These are phyloP conservation scores for Cercospora brassicicola DNA, from an alignment of 2,329 filamentous ascomycete genomes.

Conservation along the genomic window DNA sequence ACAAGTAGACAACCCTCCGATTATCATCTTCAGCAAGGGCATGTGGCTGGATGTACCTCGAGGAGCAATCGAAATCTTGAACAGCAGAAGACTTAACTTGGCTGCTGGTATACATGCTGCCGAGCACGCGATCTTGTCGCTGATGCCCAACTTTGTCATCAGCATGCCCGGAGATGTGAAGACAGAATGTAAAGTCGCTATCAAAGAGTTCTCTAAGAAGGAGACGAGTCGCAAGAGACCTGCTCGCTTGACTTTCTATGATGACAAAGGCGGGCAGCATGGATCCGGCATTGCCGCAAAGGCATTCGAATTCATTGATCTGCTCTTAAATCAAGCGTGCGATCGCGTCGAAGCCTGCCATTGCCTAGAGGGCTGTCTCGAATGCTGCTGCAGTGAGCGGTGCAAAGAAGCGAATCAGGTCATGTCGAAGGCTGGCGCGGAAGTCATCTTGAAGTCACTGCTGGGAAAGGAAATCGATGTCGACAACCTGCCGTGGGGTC, in stretches of 20 bases:
- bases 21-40: conserved; percentile 79
- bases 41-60: conserved; percentile 95
- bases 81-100: conserved; percentile 70
- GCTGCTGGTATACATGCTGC: conserved; percentile 92
- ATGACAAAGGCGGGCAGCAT: conserved; percentile 81
- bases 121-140: conserved; percentile 81
- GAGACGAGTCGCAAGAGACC: conserved; percentile 76
- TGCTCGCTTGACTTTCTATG: conserved; percentile 88
- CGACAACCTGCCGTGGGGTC: conserved; percentile 81
- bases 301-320: conserved; percentile 87
- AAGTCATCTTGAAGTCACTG: conserved; percentile 75
- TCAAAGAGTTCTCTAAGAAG: conserved; percentile 79
- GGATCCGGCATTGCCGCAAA: conserved; percentile 88
- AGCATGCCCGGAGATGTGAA: conserved; percentile 86
- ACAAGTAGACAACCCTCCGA: conserved; percentile 87
- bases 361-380: conserved; percentile 79
- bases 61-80: conserved; percentile 73
- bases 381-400: conserved; percentile 81
- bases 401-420: conserved; percentile 88
- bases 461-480: conserved; percentile 77
- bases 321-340: conserved; percentile 73
- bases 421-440: conserved; percentile 87
- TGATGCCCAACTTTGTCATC: conserved; percentile 89
- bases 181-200: conserved; percentile 86
- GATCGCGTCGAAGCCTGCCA: conserved; percentile 72